Percentiles rank a stretch among this genome's conserved stretches.
Conservation (phyloP, 768 basidiomycete species). For the Lactarius vividus region DNA sequence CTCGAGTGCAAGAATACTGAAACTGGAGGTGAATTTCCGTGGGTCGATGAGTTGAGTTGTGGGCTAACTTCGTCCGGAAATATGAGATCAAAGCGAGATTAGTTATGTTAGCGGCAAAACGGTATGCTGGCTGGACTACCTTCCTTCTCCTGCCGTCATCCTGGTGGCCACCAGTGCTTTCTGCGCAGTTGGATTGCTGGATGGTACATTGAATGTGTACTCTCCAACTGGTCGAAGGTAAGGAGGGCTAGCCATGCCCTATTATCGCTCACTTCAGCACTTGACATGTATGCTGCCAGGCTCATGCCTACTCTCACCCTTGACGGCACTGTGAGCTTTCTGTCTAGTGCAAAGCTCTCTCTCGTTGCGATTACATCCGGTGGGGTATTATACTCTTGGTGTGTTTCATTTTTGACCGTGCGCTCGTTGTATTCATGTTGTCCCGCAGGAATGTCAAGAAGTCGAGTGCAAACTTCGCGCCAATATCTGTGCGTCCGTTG, state of each 20-base stretch:
- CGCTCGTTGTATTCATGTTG: not conserved
- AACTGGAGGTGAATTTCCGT: constrained; percentile 46
- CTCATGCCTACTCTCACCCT: constrained; percentile 74
- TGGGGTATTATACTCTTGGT: constrained; percentile 79
- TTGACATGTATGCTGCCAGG: constrained; percentile 40
- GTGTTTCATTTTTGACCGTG: constrained; percentile 28
- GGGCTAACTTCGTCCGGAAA: not conserved
- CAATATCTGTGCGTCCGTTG: constrained; percentile 60
- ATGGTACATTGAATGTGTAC: constrained; percentile 82
- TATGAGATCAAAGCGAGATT: constrained; percentile 66
- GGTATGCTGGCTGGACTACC: constrained; percentile 87
- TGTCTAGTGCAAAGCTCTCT: constrained; percentile 62
- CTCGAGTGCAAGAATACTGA: constrained; percentile 81
- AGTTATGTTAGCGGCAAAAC: constrained; percentile 60
- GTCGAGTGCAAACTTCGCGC: constrained; percentile 59
- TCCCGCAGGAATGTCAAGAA: constrained; percentile 69
- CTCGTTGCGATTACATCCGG: constrained; percentile 71
- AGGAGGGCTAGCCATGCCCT: constrained; percentile 28
- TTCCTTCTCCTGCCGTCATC: constrained; percentile 68
- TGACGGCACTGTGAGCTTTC: constrained; percentile 63
- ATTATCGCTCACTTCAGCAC: not conserved
- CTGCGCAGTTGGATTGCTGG: constrained; percentile 74
- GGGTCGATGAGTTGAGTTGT: constrained; percentile 1
- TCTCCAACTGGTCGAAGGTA: constrained; percentile 82
- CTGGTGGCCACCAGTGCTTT: constrained; percentile 63